Conservation (phyloP, 352 stramenopile genomes). For the Phytophthora macrochlamydospora region DNA sequence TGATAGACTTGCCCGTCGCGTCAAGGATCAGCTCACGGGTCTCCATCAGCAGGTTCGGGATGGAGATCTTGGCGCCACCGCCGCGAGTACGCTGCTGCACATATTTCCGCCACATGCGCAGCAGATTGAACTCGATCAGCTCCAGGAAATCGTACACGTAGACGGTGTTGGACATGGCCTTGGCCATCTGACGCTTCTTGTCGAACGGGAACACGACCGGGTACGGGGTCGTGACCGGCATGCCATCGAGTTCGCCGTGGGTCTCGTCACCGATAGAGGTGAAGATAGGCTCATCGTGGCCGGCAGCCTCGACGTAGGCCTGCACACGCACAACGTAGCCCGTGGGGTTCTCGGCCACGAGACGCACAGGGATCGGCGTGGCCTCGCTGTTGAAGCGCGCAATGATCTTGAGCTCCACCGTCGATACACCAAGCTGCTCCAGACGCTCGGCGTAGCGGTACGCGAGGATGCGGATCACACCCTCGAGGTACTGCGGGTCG, state of each 20-base stretch:
- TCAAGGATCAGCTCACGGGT: conserved; percentile 95
- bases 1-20: conserved; percentile 62
- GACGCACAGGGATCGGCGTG: conserved; percentile 94
- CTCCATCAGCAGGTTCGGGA: conserved; percentile 94
- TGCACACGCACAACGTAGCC: conserved; percentile 99
- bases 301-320: conserved; percentile 97
- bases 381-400: conserved; percentile 93
- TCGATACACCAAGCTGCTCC: conserved; percentile 92
- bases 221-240: conserved; percentile 97
- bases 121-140: conserved; percentile 96
- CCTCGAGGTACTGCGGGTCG: conserved; percentile 96
- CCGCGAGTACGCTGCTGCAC: conserved; percentile 75
- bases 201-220: conserved; percentile 96
- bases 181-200: conserved; percentile 91
- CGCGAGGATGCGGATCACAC: conserved; percentile 93
- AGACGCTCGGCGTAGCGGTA: conserved; percentile 91
- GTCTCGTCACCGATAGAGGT: conserved; percentile 90
- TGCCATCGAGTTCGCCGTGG: conserved; percentile 94
- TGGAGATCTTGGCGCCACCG: conserved; percentile 63
- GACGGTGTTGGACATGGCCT: conserved; percentile 97
- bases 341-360: conserved; percentile 98
- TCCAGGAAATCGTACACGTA: conserved; percentile 99
- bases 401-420: conserved; percentile 98
- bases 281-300: conserved; percentile 84
- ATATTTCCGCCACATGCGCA: conserved; percentile 94